Conservation (phyloP, 257 asterid genomes). For the Eustoma russellianum region DNA sequence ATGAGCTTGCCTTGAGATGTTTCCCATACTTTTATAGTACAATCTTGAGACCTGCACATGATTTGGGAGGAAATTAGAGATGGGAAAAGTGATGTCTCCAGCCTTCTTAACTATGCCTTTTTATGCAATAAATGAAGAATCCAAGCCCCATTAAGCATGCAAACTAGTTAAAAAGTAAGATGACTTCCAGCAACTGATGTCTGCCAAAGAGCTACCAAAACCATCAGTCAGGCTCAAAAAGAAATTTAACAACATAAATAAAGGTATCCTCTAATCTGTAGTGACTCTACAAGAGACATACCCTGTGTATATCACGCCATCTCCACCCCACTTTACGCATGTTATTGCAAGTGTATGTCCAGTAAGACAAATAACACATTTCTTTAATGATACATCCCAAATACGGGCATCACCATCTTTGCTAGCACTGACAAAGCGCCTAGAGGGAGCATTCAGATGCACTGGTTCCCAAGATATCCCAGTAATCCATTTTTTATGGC, state of each 20-base stretch:
- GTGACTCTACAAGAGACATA: conserved; percentile 18
- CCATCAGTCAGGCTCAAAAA: too few relatives aligned
- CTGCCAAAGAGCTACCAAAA: too few relatives aligned
- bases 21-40: conserved; percentile 95
- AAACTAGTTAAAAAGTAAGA: not conserved
- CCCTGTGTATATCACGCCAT: conserved; percentile 94
- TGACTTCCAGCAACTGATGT: not conserved
- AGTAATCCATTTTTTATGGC: conserved; percentile 97
- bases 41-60: conserved; percentile 80
- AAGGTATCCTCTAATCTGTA: too few relatives aligned
- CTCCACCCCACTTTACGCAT: conserved; percentile 98
- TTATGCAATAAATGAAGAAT: too few relatives aligned
- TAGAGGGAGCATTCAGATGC: conserved; percentile 82
- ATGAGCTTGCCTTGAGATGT: conserved; percentile 81
- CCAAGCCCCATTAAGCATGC: too few relatives aligned
- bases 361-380: conserved; percentile 60
- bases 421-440: conserved; percentile 92
- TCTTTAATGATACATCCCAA: conserved; percentile 74
- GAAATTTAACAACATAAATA: too few relatives aligned
- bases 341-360: conserved; percentile 96
- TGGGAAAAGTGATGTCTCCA: too few relatives aligned
- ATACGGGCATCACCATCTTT: conserved; percentile 99
- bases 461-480: conserved; percentile 98
- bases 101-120: too few relatives aligned
- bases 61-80: conserved; percentile 5